Conservation (phyloP, 1,139 yeast genomes). For the Hyphopichia wangnamkhiaoensis region DNA sequence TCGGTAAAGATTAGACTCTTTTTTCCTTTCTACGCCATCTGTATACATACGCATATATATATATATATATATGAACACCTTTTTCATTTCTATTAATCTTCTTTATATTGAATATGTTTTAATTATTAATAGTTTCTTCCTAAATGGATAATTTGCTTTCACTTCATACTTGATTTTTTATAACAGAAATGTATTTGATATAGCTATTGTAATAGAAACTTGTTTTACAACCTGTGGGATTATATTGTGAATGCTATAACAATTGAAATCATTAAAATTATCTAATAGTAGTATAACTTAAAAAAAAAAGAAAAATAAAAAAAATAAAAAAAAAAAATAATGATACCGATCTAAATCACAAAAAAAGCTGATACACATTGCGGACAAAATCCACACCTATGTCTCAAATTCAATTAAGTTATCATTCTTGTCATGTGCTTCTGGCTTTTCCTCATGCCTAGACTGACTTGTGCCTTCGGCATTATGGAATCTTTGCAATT, state of each 20-base stretch:
- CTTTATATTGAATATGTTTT: neutral
- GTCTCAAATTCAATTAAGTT: constrained; percentile 33
- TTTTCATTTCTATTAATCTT: neutral
- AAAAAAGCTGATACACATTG: too few relatives aligned
- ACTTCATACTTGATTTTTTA: too few relatives aligned
- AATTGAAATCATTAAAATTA: too few relatives aligned
- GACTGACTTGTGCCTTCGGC: constrained; percentile 11
- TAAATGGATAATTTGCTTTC: too few relatives aligned
- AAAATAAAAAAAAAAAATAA: neutral
- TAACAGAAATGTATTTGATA: too few relatives aligned
- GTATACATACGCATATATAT: neutral
- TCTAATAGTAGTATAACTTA: too few relatives aligned
- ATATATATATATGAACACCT: too few relatives aligned
- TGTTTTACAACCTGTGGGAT: too few relatives aligned
- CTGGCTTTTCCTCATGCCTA: neutral
- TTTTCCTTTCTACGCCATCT: neutral
- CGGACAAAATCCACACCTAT: constrained; percentile 3
- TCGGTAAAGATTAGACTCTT: constrained; percentile 7
- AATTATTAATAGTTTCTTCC: too few relatives aligned
- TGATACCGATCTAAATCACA: neutral
- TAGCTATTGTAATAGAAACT: too few relatives aligned
- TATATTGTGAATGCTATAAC: too few relatives aligned
- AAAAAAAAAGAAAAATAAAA: neutral
- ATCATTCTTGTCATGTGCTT: constrained; percentile 9
- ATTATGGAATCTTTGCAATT: constrained; percentile 13